Percentiles rank a stretch among this genome's conserved stretches.
Evolutionary conservation across 805 yeast species (phyloP).

Genomic region (Yueomyces sp.): DNA sequence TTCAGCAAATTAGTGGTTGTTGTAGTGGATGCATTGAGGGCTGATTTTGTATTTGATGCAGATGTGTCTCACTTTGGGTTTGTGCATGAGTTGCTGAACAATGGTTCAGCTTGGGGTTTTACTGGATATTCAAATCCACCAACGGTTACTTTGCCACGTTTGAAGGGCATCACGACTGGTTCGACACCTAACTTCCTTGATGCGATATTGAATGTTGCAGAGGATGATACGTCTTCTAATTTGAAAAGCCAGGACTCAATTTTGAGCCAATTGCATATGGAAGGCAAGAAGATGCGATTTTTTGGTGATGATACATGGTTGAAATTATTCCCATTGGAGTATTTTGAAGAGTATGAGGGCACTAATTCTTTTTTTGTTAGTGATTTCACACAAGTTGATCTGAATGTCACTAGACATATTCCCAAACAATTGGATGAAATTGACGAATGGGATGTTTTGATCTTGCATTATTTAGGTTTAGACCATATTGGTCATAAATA

Average conservation of each 20-base stretch:
- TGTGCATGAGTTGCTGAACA: constrained; percentile 49
- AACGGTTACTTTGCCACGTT: constrained; percentile 87
- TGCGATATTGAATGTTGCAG: constrained; percentile 88
- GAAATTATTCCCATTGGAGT: constrained; percentile 59
- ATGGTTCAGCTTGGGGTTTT: constrained; percentile 69
- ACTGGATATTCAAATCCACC: constrained; percentile 93
- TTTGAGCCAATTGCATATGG: constrained; percentile 48
- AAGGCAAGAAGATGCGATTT: constrained; percentile 44
- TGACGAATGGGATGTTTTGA: constrained; percentile 66
- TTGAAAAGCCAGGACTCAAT: constrained; percentile 74
- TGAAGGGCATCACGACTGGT: constrained; percentile 90
- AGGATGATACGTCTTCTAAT: constrained; percentile 62
- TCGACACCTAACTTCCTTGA: constrained; percentile 89
- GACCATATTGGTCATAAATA: constrained; percentile 98
- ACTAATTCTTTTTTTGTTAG: constrained; percentile 90
- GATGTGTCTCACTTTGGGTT: constrained; percentile 49
- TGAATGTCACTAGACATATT: constrained; percentile 82
- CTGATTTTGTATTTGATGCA: constrained; percentile 67
- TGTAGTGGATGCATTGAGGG: constrained; percentile 86
- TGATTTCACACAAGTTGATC: constrained; percentile 89
- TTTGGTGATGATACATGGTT: constrained; percentile 98
- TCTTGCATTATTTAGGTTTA: constrained; percentile 82
- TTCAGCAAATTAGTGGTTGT: constrained; percentile 63
- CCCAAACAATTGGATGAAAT: constrained; percentile 36
- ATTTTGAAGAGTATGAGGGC: constrained; percentile 61